These are phyloP conservation scores for Candida schatavii DNA, from an alignment of 805 yeast genomes.

Conservation along the genomic window DNA sequence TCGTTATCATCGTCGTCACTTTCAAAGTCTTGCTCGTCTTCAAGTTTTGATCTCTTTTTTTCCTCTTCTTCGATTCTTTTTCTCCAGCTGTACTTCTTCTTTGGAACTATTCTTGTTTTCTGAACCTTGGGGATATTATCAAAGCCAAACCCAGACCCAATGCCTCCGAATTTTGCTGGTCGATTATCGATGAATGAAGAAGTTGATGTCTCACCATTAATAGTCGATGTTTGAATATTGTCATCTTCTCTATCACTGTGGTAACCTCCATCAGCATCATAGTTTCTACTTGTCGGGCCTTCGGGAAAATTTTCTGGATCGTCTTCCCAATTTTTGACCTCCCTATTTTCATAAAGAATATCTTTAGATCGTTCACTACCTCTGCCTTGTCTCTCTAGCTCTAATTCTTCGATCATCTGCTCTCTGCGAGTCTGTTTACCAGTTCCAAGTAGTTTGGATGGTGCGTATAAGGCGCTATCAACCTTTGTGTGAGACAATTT, in stretches of 20 bases:
- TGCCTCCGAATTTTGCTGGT: constrained; percentile 57
- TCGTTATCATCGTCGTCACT: constrained; percentile 27
- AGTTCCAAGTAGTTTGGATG: constrained; percentile 76
- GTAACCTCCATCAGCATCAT: constrained; percentile 14
- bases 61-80: constrained; percentile 36
- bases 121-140: constrained; percentile 49
- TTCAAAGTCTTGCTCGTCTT: constrained; percentile 62
- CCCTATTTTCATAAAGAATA: constrained; percentile 67
- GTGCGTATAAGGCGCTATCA: constrained; percentile 66
- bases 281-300: constrained; percentile 28
- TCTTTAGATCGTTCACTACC: constrained; percentile 59
- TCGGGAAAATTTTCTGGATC: constrained; percentile 15
- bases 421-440: constrained; percentile 69
- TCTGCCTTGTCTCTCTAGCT: constrained; percentile 68
- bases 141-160: constrained; percentile 72
- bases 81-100: constrained; percentile 73
- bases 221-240: constrained; percentile 15
- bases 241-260: constrained; percentile 20
- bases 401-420: constrained; percentile 70
- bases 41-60: constrained; percentile 39
- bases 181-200: constrained; percentile 67
- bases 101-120: constrained; percentile 23
- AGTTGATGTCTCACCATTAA: constrained; percentile 13
- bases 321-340: constrained; percentile 54
- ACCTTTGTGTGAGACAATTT: constrained; percentile 67